Conservation (phyloP, 1,139 yeast genomes). For the Kodamaea alishanica region DNA sequence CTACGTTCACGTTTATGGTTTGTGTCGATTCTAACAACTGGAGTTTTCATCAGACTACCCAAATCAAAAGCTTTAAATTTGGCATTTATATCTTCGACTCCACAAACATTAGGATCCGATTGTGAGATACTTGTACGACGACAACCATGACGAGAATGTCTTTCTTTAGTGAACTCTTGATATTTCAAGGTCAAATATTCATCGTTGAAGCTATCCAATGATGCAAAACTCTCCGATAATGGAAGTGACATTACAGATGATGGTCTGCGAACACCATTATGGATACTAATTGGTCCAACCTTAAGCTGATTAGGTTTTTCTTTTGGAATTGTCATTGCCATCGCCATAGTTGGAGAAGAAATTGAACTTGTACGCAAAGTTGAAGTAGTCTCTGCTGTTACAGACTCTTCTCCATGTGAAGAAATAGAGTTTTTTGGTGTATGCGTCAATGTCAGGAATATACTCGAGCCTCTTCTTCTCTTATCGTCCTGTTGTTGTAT, state of each 20-base stretch:
- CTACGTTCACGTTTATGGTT: slow-evolving; percentile 9
- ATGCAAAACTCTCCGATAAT: slow-evolving; percentile 71
- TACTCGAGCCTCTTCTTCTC: slow-evolving; percentile 39
- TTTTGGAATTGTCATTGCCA: too few species aligned
- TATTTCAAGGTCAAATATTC: slow-evolving; percentile 44
- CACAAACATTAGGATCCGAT: neutral
- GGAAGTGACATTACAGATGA: slow-evolving; percentile 52
- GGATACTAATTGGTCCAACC: slow-evolving; percentile 36
- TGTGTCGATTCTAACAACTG: slow-evolving; percentile 11
- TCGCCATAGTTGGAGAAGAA: too few species aligned
- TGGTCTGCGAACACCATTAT: slow-evolving; percentile 21
- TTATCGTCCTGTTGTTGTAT: slow-evolving; percentile 47
- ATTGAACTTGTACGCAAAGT: too few species aligned
- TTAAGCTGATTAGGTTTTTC: slow-evolving; percentile 14
- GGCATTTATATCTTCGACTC: slow-evolving; percentile 21
- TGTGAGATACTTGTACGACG: slow-evolving; percentile 1
- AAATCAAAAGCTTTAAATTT: slow-evolving; percentile 39
- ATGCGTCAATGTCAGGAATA: slow-evolving; percentile 17
- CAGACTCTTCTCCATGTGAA: neutral
- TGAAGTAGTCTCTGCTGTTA: too few species aligned
- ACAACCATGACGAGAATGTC: neutral
- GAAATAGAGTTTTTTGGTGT: neutral
- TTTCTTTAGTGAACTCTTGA: slow-evolving; percentile 24
- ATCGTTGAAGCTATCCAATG: slow-evolving; percentile 68
- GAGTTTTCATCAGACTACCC: slow-evolving; percentile 34